Evolutionary conservation across 1,284 basidiomycete genomes (phyloP), one percentile per base, ranked within the genome.

Genomic region (Austroboletus niveus): DNA sequence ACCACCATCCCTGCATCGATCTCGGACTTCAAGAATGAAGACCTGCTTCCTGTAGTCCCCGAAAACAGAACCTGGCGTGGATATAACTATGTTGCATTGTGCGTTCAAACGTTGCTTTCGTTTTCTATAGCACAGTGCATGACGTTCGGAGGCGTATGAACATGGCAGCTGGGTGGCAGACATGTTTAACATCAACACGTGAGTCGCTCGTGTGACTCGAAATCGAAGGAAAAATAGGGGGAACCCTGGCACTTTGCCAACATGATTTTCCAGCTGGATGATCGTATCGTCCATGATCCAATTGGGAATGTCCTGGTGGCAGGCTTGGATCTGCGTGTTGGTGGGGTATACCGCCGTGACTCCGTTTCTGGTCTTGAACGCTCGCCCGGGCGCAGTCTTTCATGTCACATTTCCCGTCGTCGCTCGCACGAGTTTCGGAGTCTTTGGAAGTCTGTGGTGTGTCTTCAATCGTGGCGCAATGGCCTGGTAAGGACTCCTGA

Each of bases 321-420:
- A 90, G 65, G 84, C 87, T 11, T 89, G 85, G 86, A 75, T 89
- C 38, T 82, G 84, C 60, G 86, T 89, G 15, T 89, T 85, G 79
- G 64, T 92, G 46, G 90, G 89, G 2, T 94, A 92, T 65, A 75
- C 77, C 1, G 63, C 87, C 43, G 84, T 85, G 20, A 85, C 86
- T 0, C 82, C 84, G 1, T 85, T 94, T 69, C 79, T 94, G 52
- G 86, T 87, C 27, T 69, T 88, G 55, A 92, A 91, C 58, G 90
- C 88, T n/a, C 80, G 89, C 27, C 85, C 87, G 2, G 89, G 89
- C 45, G 87, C 88, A 4, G 75, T 88, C n/a, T 84, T 84, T 62
- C 88, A 90, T 63, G 72, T 92, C 61, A 88, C 84, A 8, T 94
- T 94, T 69, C 90, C 90, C 1, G 84, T 91, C 30, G 86, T 92